A percentile compares a stretch with the other conserved stretches of the same genome.
Conservation (phyloP, 768 basidiomycete species). For the Trametes punicea region DNA sequence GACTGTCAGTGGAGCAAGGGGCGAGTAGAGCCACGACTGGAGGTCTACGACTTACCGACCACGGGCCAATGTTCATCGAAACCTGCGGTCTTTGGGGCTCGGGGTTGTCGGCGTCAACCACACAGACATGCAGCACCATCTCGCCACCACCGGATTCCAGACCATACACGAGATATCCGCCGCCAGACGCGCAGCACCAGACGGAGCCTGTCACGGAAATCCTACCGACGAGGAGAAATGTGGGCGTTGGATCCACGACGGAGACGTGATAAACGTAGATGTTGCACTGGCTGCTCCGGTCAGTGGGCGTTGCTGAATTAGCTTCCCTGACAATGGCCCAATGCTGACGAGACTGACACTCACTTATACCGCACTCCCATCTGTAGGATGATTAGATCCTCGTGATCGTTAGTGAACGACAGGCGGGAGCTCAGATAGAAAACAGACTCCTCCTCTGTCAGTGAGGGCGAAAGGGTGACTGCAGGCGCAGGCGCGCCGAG, state of each 20-base stretch:
- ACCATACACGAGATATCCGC: slow-evolving; percentile 13
- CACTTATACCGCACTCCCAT: slow-evolving; percentile 20
- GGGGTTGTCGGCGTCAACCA: not conserved
- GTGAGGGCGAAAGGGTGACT: slow-evolving; percentile 2
- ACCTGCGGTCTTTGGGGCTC: not conserved
- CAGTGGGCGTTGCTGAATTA: not conserved
- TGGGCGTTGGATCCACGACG: slow-evolving; percentile 5
- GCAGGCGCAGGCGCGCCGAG: slow-evolving; percentile 9
- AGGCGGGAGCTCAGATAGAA: slow-evolving; percentile 19
- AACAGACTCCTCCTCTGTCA: slow-evolving; percentile 17
- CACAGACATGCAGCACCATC: slow-evolving; percentile 15
- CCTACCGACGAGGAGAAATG: slow-evolving; percentile 9
- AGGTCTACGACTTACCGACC: slow-evolving; percentile 12
- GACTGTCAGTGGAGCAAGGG: not conserved
- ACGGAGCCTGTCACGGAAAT: slow-evolving; percentile 13
- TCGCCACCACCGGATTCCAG: slow-evolving; percentile 12
- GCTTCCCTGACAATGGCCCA: not conserved
- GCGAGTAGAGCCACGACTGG: not conserved
- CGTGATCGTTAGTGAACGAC: slow-evolving; percentile 15
- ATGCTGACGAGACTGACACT: not conserved
- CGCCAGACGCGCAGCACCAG: slow-evolving; percentile 17
- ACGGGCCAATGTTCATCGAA: slow-evolving; percentile 15
- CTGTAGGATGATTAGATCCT: slow-evolving; percentile 18
- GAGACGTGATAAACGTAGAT: slow-evolving; percentile 17
- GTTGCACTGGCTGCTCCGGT: slow-evolving; percentile 14